Evolutionary conservation across 768 basidiomycete genomes (phyloP).

Genomic region (Epithele typhae): DNA sequence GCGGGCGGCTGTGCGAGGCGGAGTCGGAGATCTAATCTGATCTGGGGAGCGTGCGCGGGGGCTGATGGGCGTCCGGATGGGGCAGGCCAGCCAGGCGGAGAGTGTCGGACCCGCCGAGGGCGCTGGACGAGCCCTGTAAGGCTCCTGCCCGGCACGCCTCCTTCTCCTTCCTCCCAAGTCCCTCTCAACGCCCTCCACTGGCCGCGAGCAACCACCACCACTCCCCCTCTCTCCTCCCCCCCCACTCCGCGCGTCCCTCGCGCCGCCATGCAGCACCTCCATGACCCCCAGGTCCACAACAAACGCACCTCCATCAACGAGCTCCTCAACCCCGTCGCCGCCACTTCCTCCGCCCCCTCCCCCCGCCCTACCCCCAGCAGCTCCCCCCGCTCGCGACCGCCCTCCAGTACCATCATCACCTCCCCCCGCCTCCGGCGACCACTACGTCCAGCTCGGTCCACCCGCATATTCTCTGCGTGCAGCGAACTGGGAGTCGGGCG

Average conservation of each 20-base stretch:
- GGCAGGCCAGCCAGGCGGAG: too few species aligned
- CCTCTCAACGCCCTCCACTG: neutral
- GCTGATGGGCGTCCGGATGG: neutral
- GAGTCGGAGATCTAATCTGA: slow-evolving; percentile 16
- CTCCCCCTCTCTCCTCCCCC: neutral
- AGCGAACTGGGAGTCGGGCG: slow-evolving; percentile 51
- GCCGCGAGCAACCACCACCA: neutral
- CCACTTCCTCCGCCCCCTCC: slow-evolving; percentile 29
- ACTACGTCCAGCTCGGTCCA: slow-evolving; percentile 6
- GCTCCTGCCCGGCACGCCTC: too few species aligned
- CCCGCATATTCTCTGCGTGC: slow-evolving; percentile 52
- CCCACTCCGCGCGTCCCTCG: slow-evolving; percentile 7
- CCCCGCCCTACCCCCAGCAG: slow-evolving; percentile 26
- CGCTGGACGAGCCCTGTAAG: neutral
- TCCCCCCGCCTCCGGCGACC: slow-evolving; percentile 6
- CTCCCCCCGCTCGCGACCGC: slow-evolving; percentile 17
- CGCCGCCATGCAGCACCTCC: slow-evolving; percentile 32
- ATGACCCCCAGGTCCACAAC: slow-evolving; percentile 33
- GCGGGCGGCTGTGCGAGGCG: neutral
- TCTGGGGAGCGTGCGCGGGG: slow-evolving; percentile 3
- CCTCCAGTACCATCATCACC: slow-evolving; percentile 21
- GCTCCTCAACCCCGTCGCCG: slow-evolving; percentile 43
- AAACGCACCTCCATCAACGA: slow-evolving; percentile 49
- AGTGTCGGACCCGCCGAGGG: slow-evolving; percentile 5
- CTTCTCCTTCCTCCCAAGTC: neutral